These are phyloP conservation scores for Rubia peregrina DNA, from an alignment of 305 asterid species.

Conservation along the genomic window DNA sequence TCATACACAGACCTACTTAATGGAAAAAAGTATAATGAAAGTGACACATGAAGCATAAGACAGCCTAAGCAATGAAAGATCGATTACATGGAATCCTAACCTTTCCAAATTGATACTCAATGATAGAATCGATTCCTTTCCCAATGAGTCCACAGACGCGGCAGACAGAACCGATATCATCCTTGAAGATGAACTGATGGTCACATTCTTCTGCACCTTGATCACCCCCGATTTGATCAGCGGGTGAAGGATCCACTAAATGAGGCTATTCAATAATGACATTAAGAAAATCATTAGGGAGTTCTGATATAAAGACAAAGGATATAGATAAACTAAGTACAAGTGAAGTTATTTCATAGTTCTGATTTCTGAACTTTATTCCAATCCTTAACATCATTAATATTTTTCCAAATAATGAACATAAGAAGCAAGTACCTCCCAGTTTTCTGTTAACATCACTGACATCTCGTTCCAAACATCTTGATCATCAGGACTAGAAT, in stretches of 20 bases:
- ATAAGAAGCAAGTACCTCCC: conserved; percentile 41
- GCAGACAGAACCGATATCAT: conserved; percentile 29
- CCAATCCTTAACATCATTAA: neutral
- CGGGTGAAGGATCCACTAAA: conserved; percentile 7
- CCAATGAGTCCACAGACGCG: conserved; percentile 27
- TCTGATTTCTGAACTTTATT: neutral
- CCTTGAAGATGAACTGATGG: conserved; percentile 27
- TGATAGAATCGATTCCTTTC: conserved; percentile 24
- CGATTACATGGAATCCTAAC: conserved; percentile 10
- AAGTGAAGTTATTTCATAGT: neutral
- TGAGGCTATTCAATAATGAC: conserved; percentile 18
- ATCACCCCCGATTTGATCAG: conserved; percentile 4
- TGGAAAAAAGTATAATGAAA: neutral
- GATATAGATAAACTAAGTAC: neutral
- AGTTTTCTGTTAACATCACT: conserved; percentile 49
- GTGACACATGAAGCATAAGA: neutral
- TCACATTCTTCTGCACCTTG: conserved; percentile 22
- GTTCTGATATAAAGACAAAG: neutral
- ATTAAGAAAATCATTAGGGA: conserved; percentile 2
- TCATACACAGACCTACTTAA: neutral
- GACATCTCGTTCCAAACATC: conserved; percentile 74
- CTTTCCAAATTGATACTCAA: conserved; percentile 24
- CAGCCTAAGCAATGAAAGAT: neutral
- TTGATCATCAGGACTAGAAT: conserved; percentile 42
- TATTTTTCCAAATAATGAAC: neutral